phyloP scores from a whole-genome alignment of 1,284 basidiomycete genomes.

The Pyrrhoderma lamaoense region DNA sequence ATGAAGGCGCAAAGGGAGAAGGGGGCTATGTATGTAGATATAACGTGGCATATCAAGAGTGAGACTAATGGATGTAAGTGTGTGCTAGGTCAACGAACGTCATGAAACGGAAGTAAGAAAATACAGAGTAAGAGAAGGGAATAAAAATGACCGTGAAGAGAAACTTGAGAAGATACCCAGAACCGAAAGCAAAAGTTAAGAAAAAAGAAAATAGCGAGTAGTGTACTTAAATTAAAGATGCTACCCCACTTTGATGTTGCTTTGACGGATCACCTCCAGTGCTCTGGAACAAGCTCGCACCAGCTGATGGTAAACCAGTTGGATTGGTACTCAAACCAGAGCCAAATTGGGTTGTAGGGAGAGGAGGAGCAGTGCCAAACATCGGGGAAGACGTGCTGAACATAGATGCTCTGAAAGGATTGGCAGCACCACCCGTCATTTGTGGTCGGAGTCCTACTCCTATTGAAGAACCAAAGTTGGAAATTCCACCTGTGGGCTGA shows the following conservation, averaged over 20 bases:
- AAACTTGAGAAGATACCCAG: neutral
- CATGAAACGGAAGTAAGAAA: no score
- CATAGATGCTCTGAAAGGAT: constrained; percentile 72
- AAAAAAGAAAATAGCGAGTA: neutral
- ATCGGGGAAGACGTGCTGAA: constrained; percentile 23
- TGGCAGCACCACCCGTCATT: constrained; percentile 63
- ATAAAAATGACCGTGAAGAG: neutral
- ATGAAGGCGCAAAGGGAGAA: neutral
- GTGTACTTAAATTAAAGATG: constrained; percentile 29
- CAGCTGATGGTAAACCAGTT: constrained; percentile 9
- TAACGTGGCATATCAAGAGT: no score
- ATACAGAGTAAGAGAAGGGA: neutral
- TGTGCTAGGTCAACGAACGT: neutral
- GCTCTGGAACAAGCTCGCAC: constrained; percentile 11
- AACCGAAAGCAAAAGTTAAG: neutral
- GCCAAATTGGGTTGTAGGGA: constrained; percentile 15
- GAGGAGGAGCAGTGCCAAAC: constrained; percentile 9
- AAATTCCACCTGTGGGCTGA: constrained; percentile 29
- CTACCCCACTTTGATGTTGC: constrained; percentile 28
- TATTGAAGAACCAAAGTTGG: constrained; percentile 31
- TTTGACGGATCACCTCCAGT: constrained; percentile 19
- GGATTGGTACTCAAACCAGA: constrained; percentile 22
- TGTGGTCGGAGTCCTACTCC: constrained; percentile 67
- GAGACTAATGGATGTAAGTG: neutral
- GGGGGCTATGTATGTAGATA: no score